phyloP scores from a whole-genome alignment of 1,139 yeast species.

The Hansenula sp. region DNA sequence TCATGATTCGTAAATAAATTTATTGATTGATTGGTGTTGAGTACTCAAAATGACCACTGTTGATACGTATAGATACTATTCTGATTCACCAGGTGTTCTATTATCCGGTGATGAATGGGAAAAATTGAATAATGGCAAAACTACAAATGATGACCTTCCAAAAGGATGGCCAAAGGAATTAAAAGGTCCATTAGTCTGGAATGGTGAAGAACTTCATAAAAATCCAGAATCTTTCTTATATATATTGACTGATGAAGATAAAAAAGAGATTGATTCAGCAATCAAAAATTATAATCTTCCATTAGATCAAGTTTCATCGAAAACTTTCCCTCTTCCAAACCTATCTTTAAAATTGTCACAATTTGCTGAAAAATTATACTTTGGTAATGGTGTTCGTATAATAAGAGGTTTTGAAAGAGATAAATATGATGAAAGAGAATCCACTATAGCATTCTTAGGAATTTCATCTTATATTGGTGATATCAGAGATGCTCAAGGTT shows the following conservation, averaged over 20 bases:
- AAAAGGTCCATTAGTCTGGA: constrained; percentile 6
- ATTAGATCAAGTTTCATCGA: not conserved
- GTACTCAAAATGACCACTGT: constrained; percentile 2
- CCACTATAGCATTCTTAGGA: constrained; percentile 2
- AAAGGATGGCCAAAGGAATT: constrained; percentile 5
- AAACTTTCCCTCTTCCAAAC: constrained; percentile 3
- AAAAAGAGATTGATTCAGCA: constrained; percentile 3
- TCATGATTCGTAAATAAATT: no score
- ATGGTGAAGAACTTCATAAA: not conserved
- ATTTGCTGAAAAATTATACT: constrained; percentile 1
- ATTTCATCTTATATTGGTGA: constrained; percentile 5
- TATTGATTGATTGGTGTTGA: not conserved
- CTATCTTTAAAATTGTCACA: not conserved
- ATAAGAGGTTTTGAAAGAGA: constrained; percentile 4
- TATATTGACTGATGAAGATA: not conserved
- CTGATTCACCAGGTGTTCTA: constrained; percentile 4
- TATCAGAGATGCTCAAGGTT: constrained; percentile 6
- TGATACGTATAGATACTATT: constrained; percentile 5
- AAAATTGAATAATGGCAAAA: not conserved
- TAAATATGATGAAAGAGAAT: constrained; percentile 1
- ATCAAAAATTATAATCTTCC: not conserved
- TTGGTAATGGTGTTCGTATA: constrained; percentile 4
- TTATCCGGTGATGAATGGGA: constrained; percentile 7
- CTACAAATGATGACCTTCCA: not conserved
- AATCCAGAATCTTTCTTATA: constrained; percentile 1